Conservation (phyloP, 495 filamentous ascomycete species). For the Xylaria grammica region DNA sequence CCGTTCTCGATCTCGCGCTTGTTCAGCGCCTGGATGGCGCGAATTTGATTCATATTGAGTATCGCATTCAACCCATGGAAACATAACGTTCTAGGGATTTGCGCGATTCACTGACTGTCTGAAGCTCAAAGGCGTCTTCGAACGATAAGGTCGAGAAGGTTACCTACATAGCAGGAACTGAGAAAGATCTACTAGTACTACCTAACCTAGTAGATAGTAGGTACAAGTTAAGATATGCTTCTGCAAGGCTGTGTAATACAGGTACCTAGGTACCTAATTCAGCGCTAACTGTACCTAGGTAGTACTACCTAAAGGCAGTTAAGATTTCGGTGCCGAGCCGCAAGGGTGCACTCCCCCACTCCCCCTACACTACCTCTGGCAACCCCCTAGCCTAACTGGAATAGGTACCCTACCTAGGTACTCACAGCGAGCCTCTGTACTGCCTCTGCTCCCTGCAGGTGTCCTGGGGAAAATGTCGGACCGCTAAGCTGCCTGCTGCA, state of each 20-base stretch:
- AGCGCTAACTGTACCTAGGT: neutral
- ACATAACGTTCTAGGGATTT: neutral
- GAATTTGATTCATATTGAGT: conserved; percentile 83
- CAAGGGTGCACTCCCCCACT: neutral
- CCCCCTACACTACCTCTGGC: too few relatives aligned
- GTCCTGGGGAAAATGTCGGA: conserved; percentile 38
- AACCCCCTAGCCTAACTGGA: too few relatives aligned
- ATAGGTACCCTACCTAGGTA: too few relatives aligned
- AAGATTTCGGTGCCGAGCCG: neutral
- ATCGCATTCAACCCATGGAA: conserved; percentile 5
- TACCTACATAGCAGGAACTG: too few relatives aligned
- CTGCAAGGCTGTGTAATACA: conserved; percentile 8
- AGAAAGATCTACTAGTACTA: too few relatives aligned
- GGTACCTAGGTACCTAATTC: neutral
- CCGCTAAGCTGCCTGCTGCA: conserved; percentile 22
- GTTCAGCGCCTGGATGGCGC: conserved; percentile 89
- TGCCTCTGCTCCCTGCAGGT: neutral
- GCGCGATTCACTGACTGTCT: neutral
- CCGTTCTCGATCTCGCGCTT: conserved; percentile 91
- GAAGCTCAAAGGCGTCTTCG: neutral
- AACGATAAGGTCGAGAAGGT: neutral
- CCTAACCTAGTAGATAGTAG: too few relatives aligned
- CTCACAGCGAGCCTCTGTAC: too few relatives aligned
- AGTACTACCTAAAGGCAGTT: too few relatives aligned
- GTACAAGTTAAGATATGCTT: too few relatives aligned